Evolutionary conservation across 495 filamentous ascomycete genomes (phyloP).

Genomic region (Pseudoneurospora amorphoporcata): DNA sequence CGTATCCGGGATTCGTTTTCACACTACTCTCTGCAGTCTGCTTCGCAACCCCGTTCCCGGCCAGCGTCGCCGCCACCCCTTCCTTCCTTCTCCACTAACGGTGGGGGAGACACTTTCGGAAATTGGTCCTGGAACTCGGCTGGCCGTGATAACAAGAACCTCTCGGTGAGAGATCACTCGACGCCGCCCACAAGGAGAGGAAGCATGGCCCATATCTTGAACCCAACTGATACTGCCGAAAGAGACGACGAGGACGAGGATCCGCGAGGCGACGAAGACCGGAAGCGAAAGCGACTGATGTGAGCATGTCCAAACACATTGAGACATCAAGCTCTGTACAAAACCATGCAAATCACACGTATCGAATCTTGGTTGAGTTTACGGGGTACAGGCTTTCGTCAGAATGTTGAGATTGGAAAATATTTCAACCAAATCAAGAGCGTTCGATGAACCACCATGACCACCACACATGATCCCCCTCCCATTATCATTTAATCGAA

Average conservation of each 20-base stretch:
- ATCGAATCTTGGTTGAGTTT: background rate
- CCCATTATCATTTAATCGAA: background rate
- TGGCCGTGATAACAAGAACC: constrained; percentile 32
- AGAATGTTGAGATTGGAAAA: background rate
- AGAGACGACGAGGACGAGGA: constrained; percentile 36
- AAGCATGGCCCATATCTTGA: constrained; percentile 59
- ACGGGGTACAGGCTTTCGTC: background rate
- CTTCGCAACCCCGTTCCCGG: constrained; percentile 48
- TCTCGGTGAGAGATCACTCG: constrained; percentile 41
- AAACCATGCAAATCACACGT: background rate
- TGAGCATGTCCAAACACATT: constrained; percentile 11
- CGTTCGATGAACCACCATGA: background rate
- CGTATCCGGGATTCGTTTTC: constrained; percentile 73
- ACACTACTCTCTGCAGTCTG: constrained; percentile 62
- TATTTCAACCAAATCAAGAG: background rate
- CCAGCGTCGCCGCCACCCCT: constrained; percentile 59
- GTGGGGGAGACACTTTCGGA: constrained; percentile 36
- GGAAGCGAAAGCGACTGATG: constrained; percentile 68
- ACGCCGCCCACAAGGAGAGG: constrained; percentile 46
- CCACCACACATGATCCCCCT: background rate
- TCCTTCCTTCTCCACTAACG: constrained; percentile 31
- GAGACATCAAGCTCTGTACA: background rate
- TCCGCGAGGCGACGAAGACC: constrained; percentile 44
- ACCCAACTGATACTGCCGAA: constrained; percentile 47
- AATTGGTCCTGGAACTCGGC: constrained; percentile 45